phyloP scores from a whole-genome alignment of 2,329 filamentous ascomycete genomes.

The Aspergillus fumigatiaffinis region DNA sequence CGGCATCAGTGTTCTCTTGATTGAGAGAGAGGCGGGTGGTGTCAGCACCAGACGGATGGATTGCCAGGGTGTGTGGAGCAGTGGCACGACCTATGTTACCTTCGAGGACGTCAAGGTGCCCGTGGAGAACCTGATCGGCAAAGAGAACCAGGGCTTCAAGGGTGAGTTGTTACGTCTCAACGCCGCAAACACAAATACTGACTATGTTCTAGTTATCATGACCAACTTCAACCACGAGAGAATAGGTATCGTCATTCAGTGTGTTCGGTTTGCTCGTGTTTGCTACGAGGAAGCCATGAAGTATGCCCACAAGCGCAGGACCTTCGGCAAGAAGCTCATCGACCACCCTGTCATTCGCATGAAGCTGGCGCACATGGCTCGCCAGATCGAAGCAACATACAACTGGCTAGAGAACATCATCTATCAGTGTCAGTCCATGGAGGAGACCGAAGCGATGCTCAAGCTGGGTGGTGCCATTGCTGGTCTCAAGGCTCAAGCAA shows the following conservation, averaged over 20 bases:
- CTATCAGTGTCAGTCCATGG: slow-evolving; percentile 90
- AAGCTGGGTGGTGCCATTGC: slow-evolving; percentile 93
- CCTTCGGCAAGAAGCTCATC: slow-evolving; percentile 94
- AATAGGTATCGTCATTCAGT: slow-evolving; percentile 98
- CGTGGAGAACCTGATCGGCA: slow-evolving; percentile 97
- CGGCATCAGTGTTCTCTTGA: slow-evolving; percentile 83
- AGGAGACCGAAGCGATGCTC: slow-evolving; percentile 91
- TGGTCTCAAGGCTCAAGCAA: slow-evolving; percentile 87
- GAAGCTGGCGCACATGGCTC: slow-evolving; percentile 97
- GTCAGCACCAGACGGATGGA: slow-evolving; percentile 95
- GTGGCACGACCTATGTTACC: slow-evolving; percentile 93
- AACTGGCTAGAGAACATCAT: slow-evolving; percentile 95
- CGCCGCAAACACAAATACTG: background rate
- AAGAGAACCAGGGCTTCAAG: slow-evolving; percentile 97
- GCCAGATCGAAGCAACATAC: slow-evolving; percentile 95
- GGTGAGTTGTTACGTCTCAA: slow-evolving; percentile 41
- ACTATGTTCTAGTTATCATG: slow-evolving; percentile 70
- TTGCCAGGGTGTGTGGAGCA: slow-evolving; percentile 95
- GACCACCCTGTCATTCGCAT: slow-evolving; percentile 96
- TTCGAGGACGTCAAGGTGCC: slow-evolving; percentile 99
- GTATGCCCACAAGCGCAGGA: slow-evolving; percentile 94
- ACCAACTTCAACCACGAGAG: slow-evolving; percentile 99
- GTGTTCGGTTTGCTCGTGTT: slow-evolving; percentile 87
- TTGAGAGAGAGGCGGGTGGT: slow-evolving; percentile 78
- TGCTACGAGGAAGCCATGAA: slow-evolving; percentile 96